phyloP scores from a whole-genome alignment of 768 basidiomycete genomes.

The Tylopilus plumbeoviolaceoides region DNA sequence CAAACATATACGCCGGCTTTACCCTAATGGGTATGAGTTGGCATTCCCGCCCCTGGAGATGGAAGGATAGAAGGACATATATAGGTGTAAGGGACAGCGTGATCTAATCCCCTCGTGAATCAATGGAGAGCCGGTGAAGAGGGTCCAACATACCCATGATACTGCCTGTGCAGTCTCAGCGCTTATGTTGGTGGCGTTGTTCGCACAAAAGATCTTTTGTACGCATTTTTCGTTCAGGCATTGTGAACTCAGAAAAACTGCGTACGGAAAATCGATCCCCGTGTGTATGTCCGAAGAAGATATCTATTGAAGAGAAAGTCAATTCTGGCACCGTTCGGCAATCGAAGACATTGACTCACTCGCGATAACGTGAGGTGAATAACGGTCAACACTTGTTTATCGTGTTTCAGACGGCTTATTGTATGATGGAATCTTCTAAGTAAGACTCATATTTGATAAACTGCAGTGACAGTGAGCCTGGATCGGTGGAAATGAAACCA shows the following conservation, averaged over 20 bases:
- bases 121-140: too few species aligned
- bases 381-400: slow-evolving; percentile 40
- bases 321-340: neutral
- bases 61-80: too few species aligned
- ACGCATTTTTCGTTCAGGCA: too few species aligned
- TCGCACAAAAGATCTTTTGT: slow-evolving; percentile 38
- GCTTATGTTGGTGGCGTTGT: slow-evolving; percentile 59
- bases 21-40: slow-evolving; percentile 40
- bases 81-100: slow-evolving; percentile 66
- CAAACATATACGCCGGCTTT: slow-evolving; percentile 96
- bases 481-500: neutral
- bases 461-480: slow-evolving; percentile 17
- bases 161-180: slow-evolving; percentile 50
- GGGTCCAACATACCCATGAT: slow-evolving; percentile 38
- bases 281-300: slow-evolving; percentile 37
- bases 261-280: slow-evolving; percentile 62
- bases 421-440: neutral
- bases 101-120: slow-evolving; percentile 5
- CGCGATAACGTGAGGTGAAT: slow-evolving; percentile 46
- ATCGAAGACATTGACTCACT: slow-evolving; percentile 24
- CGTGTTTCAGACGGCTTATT: neutral
- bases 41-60: too few species aligned
- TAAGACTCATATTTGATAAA: slow-evolving; percentile 42
- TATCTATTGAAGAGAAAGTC: slow-evolving; percentile 59
- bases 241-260: neutral